phyloP scores from a whole-genome alignment of 2,329 filamentous ascomycete species.

The Dactylellina leptospora region DNA sequence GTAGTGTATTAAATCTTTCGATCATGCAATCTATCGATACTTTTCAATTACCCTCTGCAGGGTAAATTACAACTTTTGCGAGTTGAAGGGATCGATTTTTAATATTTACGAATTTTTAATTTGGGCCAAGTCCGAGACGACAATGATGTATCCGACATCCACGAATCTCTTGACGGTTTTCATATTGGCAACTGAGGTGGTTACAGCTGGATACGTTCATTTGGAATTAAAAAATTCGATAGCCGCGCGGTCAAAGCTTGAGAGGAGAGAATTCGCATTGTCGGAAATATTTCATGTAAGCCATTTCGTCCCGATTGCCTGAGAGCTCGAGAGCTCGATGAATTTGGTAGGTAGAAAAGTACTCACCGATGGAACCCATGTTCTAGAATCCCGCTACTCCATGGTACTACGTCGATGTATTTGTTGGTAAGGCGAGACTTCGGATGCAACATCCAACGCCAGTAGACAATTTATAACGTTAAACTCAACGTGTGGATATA shows the following conservation, averaged over 20 bases:
- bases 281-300: constrained; percentile 44
- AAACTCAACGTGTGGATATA: constrained; percentile 11
- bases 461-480: not conserved
- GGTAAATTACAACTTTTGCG: constrained; percentile 2
- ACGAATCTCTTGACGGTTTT: constrained; percentile 26
- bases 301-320: constrained; percentile 42
- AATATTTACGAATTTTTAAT: too few species aligned
- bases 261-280: constrained; percentile 30
- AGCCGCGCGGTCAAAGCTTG: constrained; percentile 30
- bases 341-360: constrained; percentile 32
- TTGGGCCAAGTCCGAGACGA: too few species aligned
- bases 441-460: too few species aligned
- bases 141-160: constrained; percentile 19
- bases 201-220: constrained; percentile 43
- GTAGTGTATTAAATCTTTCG: constrained; percentile 18
- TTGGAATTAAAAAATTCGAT: constrained; percentile 45
- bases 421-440: constrained; percentile 22
- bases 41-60: constrained; percentile 29
- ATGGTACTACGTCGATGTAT: constrained; percentile 48
- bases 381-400: constrained; percentile 31
- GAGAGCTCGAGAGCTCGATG: too few species aligned
- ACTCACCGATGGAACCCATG: constrained; percentile 4
- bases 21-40: constrained; percentile 42
- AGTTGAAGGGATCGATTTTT: not conserved
- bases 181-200: constrained; percentile 24